These are phyloP conservation scores for Endothia cerciana DNA, from an alignment of 2,329 filamentous ascomycete species.

Conservation along the genomic window DNA sequence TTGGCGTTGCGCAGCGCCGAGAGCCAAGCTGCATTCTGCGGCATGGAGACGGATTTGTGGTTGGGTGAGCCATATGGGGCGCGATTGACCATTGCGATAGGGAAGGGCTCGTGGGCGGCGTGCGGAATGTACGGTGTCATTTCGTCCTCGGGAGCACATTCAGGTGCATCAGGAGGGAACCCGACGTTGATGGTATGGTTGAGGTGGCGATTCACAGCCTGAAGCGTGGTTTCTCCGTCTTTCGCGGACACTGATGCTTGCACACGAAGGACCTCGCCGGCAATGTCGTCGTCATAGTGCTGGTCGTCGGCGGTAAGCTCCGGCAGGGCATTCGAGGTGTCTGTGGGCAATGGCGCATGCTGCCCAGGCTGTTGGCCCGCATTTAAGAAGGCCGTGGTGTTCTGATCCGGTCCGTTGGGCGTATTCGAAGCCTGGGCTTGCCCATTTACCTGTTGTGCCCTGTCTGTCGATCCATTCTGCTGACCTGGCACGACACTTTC, in stretches of 20 bases:
- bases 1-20: constrained; percentile 69
- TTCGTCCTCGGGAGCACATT: constrained; percentile 53
- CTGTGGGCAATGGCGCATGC: constrained; percentile 6
- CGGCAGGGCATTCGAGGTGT: constrained; percentile 39
- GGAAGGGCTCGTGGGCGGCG: constrained; percentile 58
- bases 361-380: constrained; percentile 31
- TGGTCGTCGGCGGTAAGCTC: constrained; percentile 63
- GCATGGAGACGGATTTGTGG: constrained; percentile 63
- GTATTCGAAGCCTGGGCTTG: constrained; percentile 17
- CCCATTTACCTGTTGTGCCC: not conserved
- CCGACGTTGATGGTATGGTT: constrained; percentile 62
- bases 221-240: constrained; percentile 54
- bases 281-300: constrained; percentile 66
- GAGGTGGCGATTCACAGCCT: constrained; percentile 67
- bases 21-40: constrained; percentile 77
- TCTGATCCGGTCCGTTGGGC: constrained; percentile 29
- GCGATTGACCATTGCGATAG: constrained; percentile 73
- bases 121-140: constrained; percentile 71
- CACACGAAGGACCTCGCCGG: constrained; percentile 63
- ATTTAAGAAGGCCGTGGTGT: constrained; percentile 34
- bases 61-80: constrained; percentile 68
- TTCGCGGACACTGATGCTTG: constrained; percentile 59
- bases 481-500: constrained; percentile 27
- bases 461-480: constrained; percentile 13
- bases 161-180: constrained; percentile 57